These are phyloP conservation scores for Hippophae rhamnoides DNA, from an alignment of 306 rosid species.

Conservation along the genomic window DNA sequence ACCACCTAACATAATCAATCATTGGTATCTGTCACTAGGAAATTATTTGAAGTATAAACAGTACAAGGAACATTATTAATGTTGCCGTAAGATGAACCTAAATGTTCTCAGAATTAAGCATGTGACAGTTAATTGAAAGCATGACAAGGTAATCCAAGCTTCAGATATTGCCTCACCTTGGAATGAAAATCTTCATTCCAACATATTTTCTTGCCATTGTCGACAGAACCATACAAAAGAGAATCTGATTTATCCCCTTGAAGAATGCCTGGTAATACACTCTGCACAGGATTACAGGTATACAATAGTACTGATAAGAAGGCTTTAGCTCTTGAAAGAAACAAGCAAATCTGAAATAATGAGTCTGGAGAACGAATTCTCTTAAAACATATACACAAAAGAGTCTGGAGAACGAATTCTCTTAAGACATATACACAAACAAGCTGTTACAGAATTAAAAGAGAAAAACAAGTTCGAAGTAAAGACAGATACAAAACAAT, in stretches of 20 bases:
- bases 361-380: not conserved
- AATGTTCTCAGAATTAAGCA: not conserved
- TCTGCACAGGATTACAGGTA: slow-evolving; percentile 38
- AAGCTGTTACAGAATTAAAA: too few species aligned
- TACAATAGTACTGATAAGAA: not conserved
- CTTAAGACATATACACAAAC: too few species aligned
- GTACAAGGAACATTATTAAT: not conserved
- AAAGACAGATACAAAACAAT: too few species aligned
- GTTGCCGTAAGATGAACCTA: too few species aligned
- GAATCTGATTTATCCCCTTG: slow-evolving; percentile 98
- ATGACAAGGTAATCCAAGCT: slow-evolving; percentile 6
- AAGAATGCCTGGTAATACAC: slow-evolving; percentile 97
- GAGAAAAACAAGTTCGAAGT: too few species aligned
- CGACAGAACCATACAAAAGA: slow-evolving; percentile 95
- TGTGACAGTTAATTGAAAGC: slow-evolving; percentile 2
- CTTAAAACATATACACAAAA: too few species aligned
- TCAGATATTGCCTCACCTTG: slow-evolving; percentile 47
- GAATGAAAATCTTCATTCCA: slow-evolving; percentile 98
- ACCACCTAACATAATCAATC: slow-evolving; percentile 47
- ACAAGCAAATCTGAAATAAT: not conserved
- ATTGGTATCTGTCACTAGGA: slow-evolving; percentile 12
- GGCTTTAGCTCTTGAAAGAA: not conserved
- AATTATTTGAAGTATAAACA: not conserved
- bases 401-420: too few species aligned
- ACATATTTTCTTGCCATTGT: slow-evolving; percentile 93